Base-by-base conservation (phyloP, 2,329 filamentous ascomycete species). In the Akanthomyces dipterigenus region DNA sequence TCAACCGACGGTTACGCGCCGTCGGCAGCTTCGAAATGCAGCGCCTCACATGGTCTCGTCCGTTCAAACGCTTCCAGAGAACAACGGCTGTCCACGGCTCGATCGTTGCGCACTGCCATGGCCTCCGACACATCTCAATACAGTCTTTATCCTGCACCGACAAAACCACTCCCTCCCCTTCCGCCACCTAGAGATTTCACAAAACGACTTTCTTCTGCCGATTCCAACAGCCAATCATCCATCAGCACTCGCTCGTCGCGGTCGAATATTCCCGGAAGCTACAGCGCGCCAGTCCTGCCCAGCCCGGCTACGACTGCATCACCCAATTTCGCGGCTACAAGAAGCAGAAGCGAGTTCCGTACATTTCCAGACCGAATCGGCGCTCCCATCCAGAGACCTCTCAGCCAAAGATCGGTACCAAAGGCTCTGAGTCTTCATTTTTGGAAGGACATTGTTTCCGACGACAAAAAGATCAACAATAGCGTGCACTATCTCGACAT, bases 401-500 rank as follows among this genome's bases (percentile, higher is more conserved):
- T 57, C 5, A 62, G 60, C 26, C 54, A 62, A 42, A 20, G 48
- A 51, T 62, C 60, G 3, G 45, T 22, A 1, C 60, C 60, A 4
- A 53, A 51, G 24, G 20, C 46, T 14, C 18, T 58, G 28, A 45
- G 20, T 24, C 54, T 62, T 28, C 40, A 48, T 20, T 65, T 69
- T 22, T 67, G 65, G 55, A 67, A 64, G 24, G 64, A 66, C 7
- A 57, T 74, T 9, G 62, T 65, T 3, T 67, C 68, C 24, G 46
- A 61, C 1, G 65, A 67, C 16, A 71, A 72, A 53, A 71, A 71
- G 54, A 67, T 68, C 38, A 68, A 72, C 50, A 71, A 70, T 16
- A 66, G 67, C 6, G 68, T 76, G 9, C 70, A 71, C 63, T 74
- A 70, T 57, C 66, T 76, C 31, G 75, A 77, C 63, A 67, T 74